Base-by-base conservation (phyloP, 768 basidiomycete species). In the Crucibulum laeve region DNA sequence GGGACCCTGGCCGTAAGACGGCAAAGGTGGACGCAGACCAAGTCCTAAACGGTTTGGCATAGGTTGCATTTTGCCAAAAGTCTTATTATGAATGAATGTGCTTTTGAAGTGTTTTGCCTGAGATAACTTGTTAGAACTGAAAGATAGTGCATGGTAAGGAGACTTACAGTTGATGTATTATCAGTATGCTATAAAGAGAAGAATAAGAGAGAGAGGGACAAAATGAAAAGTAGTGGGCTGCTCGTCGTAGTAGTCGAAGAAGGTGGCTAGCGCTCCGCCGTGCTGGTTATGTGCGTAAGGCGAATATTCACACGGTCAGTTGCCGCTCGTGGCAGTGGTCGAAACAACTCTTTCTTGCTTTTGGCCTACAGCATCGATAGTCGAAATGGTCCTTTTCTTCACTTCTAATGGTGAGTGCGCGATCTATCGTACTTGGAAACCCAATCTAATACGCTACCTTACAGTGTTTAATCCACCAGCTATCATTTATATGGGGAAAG, bases 401-500 rank as follows among this genome's bases (percentile, higher is more conserved):
- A 68, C 65, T 37, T 74, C 73, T 5, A 63, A 59, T 21, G 65
- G 74, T 70, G 47, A 36, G 53, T 40, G 37, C 25, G n/a, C n/a
- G 14, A 25, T 3, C n/a, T 11, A 22, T 28, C 22, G 14, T 5
- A 33, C 3, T 3, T 32, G 18, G 51, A 14, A 25, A 21, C 14
- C 14, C 25, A 40, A 42, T 33, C 24, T 10, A 55, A 19, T 50
- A 51, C 18, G 47, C 23, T 18, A 11, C 13, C 1, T 22, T 49
- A 90, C n/a, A n/a, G 87, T 68, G 36, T 64, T 71, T 13, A 61
- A 77, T 35, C 89, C 91, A 1, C 69, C 87, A 1, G 81, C 73
- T 5, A 78, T 68, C 21, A 69, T 97, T 44, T 97, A 95, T 64
- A 96, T 97, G 93, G 93, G 95, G 22, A 82, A 81, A 59, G 95